A percentile compares a stretch with the other conserved stretches of the same genome.
These are phyloP conservation scores for Sphaerosporella brunnea DNA, from an alignment of 495 filamentous ascomycete genomes.

Conservation along the genomic window DNA sequence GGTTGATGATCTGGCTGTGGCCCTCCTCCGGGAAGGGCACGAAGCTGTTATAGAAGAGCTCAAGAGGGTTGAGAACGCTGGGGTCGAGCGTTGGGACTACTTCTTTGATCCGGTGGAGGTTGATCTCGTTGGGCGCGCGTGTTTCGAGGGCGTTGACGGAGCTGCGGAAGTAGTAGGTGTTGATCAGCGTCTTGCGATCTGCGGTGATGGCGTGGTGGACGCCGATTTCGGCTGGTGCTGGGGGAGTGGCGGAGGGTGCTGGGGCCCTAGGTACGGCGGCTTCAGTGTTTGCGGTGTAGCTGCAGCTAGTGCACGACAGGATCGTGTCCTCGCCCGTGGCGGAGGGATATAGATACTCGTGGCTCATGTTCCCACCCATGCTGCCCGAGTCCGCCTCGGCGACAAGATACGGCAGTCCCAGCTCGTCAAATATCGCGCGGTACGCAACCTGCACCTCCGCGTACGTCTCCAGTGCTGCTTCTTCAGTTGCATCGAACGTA, in stretches of 20 bases:
- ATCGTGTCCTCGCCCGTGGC: constrained; percentile 70
- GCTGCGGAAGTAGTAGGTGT: constrained; percentile 16
- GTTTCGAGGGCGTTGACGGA: neutral
- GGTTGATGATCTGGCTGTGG: constrained; percentile 31
- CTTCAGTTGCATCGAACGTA: constrained; percentile 60
- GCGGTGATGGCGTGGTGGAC: constrained; percentile 20
- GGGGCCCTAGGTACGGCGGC: constrained; percentile 33
- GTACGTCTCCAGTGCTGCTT: constrained; percentile 61
- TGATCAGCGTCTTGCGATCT: constrained; percentile 17
- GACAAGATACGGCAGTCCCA: constrained; percentile 67
- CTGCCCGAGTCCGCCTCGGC: constrained; percentile 86
- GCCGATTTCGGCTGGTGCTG: constrained; percentile 17
- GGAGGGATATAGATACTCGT: constrained; percentile 83
- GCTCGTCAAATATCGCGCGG: constrained; percentile 53
- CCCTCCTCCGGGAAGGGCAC: constrained; percentile 15
- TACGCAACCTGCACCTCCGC: constrained; percentile 52
- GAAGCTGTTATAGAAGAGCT: constrained; percentile 38
- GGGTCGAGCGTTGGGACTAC: constrained; percentile 58
- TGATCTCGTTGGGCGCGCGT: constrained; percentile 36
- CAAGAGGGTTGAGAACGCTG: constrained; percentile 42
- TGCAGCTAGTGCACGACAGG: constrained; percentile 54
- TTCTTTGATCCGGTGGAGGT: constrained; percentile 51
- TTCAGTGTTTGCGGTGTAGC: constrained; percentile 73
- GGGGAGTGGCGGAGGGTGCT: neutral
- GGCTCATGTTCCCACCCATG: constrained; percentile 82